Conservation (phyloP, 2,329 filamentous ascomycete species). For the Fusarium sp. region DNA sequence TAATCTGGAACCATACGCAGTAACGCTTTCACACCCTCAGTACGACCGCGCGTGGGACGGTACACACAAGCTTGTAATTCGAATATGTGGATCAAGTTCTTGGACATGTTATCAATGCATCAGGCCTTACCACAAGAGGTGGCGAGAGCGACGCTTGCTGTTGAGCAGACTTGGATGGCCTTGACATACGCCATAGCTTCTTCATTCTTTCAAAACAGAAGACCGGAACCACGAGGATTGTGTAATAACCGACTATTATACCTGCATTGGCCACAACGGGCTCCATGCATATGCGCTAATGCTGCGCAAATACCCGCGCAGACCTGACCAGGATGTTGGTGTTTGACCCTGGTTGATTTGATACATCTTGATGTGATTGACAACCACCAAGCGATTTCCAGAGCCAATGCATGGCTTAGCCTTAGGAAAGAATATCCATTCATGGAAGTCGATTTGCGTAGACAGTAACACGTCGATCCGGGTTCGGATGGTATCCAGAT, state of each 20-base stretch:
- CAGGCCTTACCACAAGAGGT: slow-evolving; percentile 18
- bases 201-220: background rate
- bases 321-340: slow-evolving; percentile 14
- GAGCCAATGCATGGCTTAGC: slow-evolving; percentile 1
- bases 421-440: slow-evolving; percentile 6
- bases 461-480: background rate
- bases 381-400: slow-evolving; percentile 12
- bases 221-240: background rate
- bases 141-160: slow-evolving; percentile 21
- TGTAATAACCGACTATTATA: slow-evolving; percentile 18
- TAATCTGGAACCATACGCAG: background rate
- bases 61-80: slow-evolving; percentile 1
- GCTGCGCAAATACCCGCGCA: slow-evolving; percentile 11
- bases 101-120: slow-evolving; percentile 4
- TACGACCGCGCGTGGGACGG: slow-evolving; percentile 4
- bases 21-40: slow-evolving; percentile 5
- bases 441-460: background rate
- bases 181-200: slow-evolving; percentile 4
- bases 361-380: slow-evolving; percentile 34
- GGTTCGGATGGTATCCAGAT: background rate
- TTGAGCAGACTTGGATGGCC: slow-evolving; percentile 10
- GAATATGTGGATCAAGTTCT: slow-evolving; percentile 3
- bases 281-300: slow-evolving; percentile 10
- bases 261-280: slow-evolving; percentile 17
- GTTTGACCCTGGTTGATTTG: slow-evolving; percentile 5